Evolutionary conservation across 495 filamentous ascomycete species (phyloP).

Genomic region (Talaromyces borbonicus): DNA sequence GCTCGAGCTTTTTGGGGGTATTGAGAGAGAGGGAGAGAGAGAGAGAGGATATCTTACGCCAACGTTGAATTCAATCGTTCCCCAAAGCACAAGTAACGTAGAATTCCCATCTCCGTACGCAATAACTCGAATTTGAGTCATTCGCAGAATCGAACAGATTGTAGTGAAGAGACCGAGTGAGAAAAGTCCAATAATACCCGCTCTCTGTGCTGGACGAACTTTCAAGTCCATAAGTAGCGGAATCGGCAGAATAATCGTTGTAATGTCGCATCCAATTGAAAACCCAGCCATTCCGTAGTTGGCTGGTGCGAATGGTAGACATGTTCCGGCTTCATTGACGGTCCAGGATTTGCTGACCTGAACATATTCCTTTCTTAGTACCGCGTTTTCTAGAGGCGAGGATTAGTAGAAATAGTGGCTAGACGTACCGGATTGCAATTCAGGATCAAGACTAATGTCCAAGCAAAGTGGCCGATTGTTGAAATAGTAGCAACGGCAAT

Average conservation of each 20-base stretch:
- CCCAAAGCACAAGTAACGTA: constrained; percentile 49
- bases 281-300: constrained; percentile 45
- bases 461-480: constrained; percentile 38
- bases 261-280: constrained; percentile 42
- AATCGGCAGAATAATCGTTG: constrained; percentile 44
- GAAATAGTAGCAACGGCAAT: constrained; percentile 35
- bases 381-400: no score
- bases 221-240: constrained; percentile 43
- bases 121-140: constrained; percentile 44
- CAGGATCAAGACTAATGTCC: constrained; percentile 40
- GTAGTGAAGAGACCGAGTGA: constrained; percentile 50
- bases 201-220: constrained; percentile 39
- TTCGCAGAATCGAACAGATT: constrained; percentile 44
- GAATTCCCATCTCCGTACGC: constrained; percentile 43
- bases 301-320: constrained; percentile 39
- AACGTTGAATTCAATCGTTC: constrained; percentile 49
- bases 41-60: constrained; percentile 23
- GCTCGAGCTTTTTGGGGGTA: no score
- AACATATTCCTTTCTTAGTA: neutral
- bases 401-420: neutral
- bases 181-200: constrained; percentile 45
- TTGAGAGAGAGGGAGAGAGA: neutral
- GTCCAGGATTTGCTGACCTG: constrained; percentile 42
- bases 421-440: constrained; percentile 40
- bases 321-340: constrained; percentile 24